Evolutionary conservation across 805 yeast species (phyloP).

Genomic region (Candida wancherniae): DNA sequence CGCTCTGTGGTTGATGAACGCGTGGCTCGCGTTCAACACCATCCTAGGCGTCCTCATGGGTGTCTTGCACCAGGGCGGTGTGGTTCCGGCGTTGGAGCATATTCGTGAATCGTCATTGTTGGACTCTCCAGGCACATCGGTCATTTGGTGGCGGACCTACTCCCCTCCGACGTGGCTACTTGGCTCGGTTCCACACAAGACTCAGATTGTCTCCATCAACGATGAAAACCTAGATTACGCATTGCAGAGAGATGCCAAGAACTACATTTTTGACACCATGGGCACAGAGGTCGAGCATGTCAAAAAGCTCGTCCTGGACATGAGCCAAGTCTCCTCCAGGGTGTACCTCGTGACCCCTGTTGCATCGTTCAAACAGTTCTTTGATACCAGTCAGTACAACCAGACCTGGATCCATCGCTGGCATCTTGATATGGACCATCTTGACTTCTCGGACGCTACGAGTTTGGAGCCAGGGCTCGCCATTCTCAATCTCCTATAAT

Average conservation of each 20-base stretch:
- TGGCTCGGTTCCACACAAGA: conserved; percentile 21
- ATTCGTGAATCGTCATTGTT: conserved; percentile 17
- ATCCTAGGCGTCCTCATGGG: conserved; percentile 67
- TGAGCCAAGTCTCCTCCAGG: conserved; percentile 6
- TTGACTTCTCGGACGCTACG: conserved; percentile 45
- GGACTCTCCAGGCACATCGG: conserved; percentile 12
- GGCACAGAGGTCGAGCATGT: conserved; percentile 35
- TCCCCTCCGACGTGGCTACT: conserved; percentile 89
- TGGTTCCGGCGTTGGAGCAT: conserved; percentile 57
- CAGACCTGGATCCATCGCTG: conserved; percentile 28
- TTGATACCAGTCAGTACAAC: conserved; percentile 40
- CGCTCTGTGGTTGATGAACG: conserved; percentile 22
- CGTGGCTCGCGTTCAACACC: conserved; percentile 65
- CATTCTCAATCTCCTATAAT: conserved; percentile 37
- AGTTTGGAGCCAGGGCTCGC: conserved; percentile 62
- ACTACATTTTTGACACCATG: conserved; percentile 43
- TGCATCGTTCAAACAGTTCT: conserved; percentile 29
- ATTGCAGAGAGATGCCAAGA: conserved; percentile 10
- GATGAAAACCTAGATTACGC: conserved; percentile 10
- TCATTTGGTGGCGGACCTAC: conserved; percentile 92
- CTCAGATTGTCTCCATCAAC: conserved; percentile 15
- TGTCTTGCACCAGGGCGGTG: conserved; percentile 83
- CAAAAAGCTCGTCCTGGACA: conserved; percentile 12
- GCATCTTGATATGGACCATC: conserved; percentile 73
- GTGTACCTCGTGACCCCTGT: conserved; percentile 36